Conservation (phyloP, 192 early-diverging fungal species). For the Geranomyces variabilis region DNA sequence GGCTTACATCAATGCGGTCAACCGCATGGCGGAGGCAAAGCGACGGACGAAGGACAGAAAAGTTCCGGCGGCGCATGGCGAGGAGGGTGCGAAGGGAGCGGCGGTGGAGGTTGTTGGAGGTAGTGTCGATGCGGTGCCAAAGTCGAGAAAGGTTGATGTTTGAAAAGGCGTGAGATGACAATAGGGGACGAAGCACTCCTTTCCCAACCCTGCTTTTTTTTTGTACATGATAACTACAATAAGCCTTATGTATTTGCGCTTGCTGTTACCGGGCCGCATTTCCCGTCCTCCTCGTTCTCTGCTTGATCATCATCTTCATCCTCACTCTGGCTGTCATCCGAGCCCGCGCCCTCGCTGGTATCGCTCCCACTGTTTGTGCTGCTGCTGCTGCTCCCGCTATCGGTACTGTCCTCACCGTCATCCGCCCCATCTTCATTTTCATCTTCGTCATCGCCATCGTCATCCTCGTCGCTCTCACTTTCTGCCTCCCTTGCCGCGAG, state of each 20-base stretch:
- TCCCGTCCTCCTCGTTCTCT: no score
- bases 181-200: no score
- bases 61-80: neutral
- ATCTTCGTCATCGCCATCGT: constrained; percentile 12
- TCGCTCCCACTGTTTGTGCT: no score
- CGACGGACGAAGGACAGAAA: constrained; percentile 19
- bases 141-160: constrained; percentile 28
- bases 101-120: constrained; percentile 32
- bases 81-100: neutral
- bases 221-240: no score
- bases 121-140: constrained; percentile 27
- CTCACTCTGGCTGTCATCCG: no score
- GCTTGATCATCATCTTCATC: no score
- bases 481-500: neutral
- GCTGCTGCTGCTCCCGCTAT: neutral
- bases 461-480: constrained; percentile 5
- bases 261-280: no score
- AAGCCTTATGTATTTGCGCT: no score
- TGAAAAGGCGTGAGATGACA: neutral
- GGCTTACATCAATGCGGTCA: constrained; percentile 88
- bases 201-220: no score
- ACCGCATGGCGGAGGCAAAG: constrained; percentile 56
- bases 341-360: no score
- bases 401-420: neutral
- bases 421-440: neutral